These are phyloP conservation scores for Oryza brachyantha DNA, from an alignment of 176 grass and related monocot species.

Conservation along the genomic window DNA sequence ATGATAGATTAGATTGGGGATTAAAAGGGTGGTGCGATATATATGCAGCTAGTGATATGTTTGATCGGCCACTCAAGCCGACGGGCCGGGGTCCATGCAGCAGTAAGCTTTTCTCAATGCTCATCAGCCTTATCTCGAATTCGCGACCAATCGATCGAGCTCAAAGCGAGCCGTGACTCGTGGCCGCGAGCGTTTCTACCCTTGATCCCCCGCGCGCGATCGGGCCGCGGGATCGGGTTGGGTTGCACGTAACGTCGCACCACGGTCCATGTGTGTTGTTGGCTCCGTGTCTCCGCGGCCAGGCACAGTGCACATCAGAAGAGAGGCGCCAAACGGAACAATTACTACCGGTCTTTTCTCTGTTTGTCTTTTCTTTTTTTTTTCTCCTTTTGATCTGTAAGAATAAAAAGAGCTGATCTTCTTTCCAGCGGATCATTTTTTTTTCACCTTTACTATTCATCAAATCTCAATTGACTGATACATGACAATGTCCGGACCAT, in stretches of 20 bases:
- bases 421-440: no score
- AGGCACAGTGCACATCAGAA: neutral
- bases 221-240: neutral
- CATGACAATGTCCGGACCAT: no score
- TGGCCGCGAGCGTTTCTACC: neutral
- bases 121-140: slow-evolving; percentile 29
- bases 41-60: neutral
- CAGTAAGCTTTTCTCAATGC: neutral
- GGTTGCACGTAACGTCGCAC: slow-evolving; percentile 24
- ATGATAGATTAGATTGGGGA: neutral
- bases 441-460: no score
- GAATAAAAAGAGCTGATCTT: no score
- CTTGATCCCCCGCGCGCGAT: neutral
- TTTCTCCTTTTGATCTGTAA: neutral
- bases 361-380: neutral
- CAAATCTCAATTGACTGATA: no score
- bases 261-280: neutral
- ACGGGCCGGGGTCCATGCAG: slow-evolving; percentile 21
- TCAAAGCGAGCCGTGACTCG: neutral
- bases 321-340: neutral
- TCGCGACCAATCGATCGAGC: neutral
- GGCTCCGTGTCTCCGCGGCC: neutral
- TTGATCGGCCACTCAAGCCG: slow-evolving; percentile 24
- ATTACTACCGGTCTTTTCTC: neutral
- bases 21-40: neutral